These are phyloP conservation scores for Sugiyamaella castrensis DNA, from an alignment of 1,139 yeast species.

Conservation along the genomic window DNA sequence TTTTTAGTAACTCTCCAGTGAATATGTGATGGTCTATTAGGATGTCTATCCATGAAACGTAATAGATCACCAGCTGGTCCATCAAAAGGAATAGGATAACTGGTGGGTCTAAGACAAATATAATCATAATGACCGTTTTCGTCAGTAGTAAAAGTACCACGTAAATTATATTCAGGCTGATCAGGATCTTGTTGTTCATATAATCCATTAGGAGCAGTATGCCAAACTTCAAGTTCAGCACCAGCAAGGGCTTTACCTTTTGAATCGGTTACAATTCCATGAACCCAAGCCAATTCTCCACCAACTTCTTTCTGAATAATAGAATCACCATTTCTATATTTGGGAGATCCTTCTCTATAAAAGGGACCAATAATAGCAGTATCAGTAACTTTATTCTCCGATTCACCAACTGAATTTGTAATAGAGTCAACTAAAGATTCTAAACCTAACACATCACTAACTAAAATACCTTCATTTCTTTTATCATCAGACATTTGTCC, in stretches of 20 bases:
- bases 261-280: slow-evolving; percentile 34
- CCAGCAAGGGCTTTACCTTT: slow-evolving; percentile 36
- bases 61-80: slow-evolving; percentile 44
- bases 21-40: slow-evolving; percentile 42
- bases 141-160: slow-evolving; percentile 38
- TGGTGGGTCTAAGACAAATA: slow-evolving; percentile 38
- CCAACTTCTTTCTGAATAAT: slow-evolving; percentile 39
- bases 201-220: slow-evolving; percentile 43
- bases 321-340: slow-evolving; percentile 34
- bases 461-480: slow-evolving; percentile 39
- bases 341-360: slow-evolving; percentile 36
- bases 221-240: slow-evolving; percentile 41
- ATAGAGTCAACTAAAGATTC: slow-evolving; percentile 39
- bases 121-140: slow-evolving; percentile 37
- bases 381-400: slow-evolving; percentile 29
- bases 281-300: slow-evolving; percentile 33
- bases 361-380: slow-evolving; percentile 39
- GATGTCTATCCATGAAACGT: slow-evolving; percentile 39
- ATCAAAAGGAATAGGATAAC: slow-evolving; percentile 43
- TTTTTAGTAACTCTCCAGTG: slow-evolving; percentile 39
- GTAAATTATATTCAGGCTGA: slow-evolving; percentile 37
- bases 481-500: slow-evolving; percentile 39
- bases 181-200: slow-evolving; percentile 42
- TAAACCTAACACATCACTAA: slow-evolving; percentile 39
- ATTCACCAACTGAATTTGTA: slow-evolving; percentile 26